Conservation (phyloP, 257 asterid species). For the Forsythia viridissima region DNA sequence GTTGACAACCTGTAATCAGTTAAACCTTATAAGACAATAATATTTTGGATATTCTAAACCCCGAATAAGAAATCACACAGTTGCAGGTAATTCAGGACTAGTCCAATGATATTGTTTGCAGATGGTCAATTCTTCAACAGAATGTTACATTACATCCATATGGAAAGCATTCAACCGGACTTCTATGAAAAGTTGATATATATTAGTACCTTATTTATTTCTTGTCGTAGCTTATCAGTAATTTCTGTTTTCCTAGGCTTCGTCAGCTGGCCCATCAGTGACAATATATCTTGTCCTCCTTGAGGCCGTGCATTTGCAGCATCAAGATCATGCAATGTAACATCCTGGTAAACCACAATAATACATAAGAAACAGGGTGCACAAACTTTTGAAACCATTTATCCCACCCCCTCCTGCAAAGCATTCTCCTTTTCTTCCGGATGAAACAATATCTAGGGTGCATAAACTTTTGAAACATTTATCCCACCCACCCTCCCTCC, state of each 20-base stretch:
- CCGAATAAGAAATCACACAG: background rate
- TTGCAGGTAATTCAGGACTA: background rate
- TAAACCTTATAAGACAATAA: background rate
- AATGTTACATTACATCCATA: background rate
- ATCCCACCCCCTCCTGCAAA: background rate
- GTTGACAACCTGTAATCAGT: conserved; percentile 67
- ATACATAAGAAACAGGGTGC: conserved; percentile 1
- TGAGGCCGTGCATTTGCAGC: conserved; percentile 98
- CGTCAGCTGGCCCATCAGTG: conserved; percentile 98
- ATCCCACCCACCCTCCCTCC: background rate
- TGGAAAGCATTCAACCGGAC: background rate
- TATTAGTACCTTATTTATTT: conserved; percentile 78
- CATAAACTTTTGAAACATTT: background rate
- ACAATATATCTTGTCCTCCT: conserved; percentile 98
- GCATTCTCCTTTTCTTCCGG: background rate
- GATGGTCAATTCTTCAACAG: background rate
- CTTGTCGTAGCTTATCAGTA: conserved; percentile 89
- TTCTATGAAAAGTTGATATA: background rate
- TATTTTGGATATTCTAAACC: too few relatives aligned
- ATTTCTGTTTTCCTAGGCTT: conserved; percentile 97
- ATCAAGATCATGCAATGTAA: conserved; percentile 92
- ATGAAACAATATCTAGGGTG: background rate
- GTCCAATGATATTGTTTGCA: background rate
- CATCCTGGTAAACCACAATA: conserved; percentile 53
- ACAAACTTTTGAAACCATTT: background rate